Evolutionary conservation across 2,329 filamentous ascomycete species (phyloP), one percentile per base, ranked within the genome.

Genomic region (Aspergillus novofumigatus): DNA sequence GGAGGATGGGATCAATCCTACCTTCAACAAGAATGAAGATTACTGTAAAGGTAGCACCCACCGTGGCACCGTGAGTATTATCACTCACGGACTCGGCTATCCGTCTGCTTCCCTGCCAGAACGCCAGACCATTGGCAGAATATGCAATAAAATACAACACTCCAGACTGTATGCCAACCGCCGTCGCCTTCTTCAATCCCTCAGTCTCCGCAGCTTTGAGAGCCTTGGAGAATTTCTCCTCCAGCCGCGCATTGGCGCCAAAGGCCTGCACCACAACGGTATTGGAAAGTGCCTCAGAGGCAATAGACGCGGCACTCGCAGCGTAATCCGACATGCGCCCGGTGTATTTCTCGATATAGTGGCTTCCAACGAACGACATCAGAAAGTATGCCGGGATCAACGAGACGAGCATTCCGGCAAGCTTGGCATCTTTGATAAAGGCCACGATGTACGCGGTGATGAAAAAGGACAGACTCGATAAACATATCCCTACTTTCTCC

Each of bases 101-200:
- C 52, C 80, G 80, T 38, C 75, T 78, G 60, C 83, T 86, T 50
- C 86, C 86, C 67, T 88, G 81, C 84, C 85, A 89, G 66, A 87
- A 89, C 0, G 86, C 84, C 14, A 89, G 75, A 1, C 84, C 85
- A 67, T 88, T 89, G 6, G 84, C 85, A 2, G 84, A 81, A 61
- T 87, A 89, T 3, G 85, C 84, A 61, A 89, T 83, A 60, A 89
- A 89, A 67, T 87, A 89, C 6, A 89, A 73, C 17, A 82, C 69
- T 9, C 86, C 86, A 7, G 83, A 78, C 65, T 88, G 84, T 0
- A 83, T 69, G 3, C 82, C 87, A 26, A 81, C 77, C 0, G 80
- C 77, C 1, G 80, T 70, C 0, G 83, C 80, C 67, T 88, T 89
- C 60, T 83, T 83, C 58, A 84, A 78, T 2, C 81, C 85, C 25